phyloP scores from a whole-genome alignment of 2,329 filamentous ascomycete genomes.

The Phialemoniopsis sp. region DNA sequence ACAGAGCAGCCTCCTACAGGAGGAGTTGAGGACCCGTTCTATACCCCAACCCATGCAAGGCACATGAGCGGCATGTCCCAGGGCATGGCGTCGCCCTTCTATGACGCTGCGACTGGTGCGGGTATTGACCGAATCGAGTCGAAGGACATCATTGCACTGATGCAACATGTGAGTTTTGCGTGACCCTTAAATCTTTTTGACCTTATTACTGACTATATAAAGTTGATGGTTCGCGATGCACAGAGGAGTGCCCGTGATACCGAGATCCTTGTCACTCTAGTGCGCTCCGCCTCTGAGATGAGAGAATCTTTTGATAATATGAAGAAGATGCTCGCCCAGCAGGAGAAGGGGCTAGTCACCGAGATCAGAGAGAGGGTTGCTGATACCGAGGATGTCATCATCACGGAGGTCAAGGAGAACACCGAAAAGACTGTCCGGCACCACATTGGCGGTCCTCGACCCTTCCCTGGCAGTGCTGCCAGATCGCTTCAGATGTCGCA shows the following conservation, averaged over 20 bases:
- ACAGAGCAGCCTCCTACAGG: constrained; percentile 43
- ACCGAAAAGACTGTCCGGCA: constrained; percentile 82
- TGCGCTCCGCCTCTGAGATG: constrained; percentile 94
- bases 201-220: constrained; percentile 17
- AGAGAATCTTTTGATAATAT: constrained; percentile 93
- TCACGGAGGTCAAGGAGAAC: constrained; percentile 81
- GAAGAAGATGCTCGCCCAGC: constrained; percentile 85
- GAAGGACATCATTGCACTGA: constrained; percentile 92
- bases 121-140: constrained; percentile 91
- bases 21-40: constrained; percentile 63
- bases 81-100: constrained; percentile 83
- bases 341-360: constrained; percentile 83
- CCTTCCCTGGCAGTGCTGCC: constrained; percentile 64
- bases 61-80: constrained; percentile 88
- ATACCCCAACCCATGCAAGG: constrained; percentile 53
- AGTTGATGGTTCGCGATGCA: constrained; percentile 92
- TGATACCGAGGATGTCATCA: constrained; percentile 84
- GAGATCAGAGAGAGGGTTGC: constrained; percentile 69
- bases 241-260: constrained; percentile 95
- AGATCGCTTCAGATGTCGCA: constrained; percentile 58
- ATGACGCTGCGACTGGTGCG: constrained; percentile 82
- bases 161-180: constrained; percentile 74
- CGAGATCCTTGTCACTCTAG: constrained; percentile 90
- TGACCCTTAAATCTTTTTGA: not conserved
- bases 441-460: constrained; percentile 79